Base-by-base conservation (phyloP, 345 rosid genomes). In the Syzygium oleosum region DNA sequence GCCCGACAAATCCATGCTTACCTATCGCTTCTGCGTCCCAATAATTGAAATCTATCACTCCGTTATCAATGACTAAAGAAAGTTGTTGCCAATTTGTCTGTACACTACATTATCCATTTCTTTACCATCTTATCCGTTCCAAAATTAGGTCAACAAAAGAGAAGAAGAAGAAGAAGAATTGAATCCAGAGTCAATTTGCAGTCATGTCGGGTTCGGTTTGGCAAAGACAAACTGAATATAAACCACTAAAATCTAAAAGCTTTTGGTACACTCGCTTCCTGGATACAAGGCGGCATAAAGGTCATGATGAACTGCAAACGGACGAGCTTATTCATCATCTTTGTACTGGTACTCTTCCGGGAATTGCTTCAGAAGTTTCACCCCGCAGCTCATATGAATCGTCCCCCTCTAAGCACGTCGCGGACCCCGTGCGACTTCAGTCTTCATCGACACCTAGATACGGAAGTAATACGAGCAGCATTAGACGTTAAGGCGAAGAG, bases 341-440 rank as follows among this genome's bases (percentile, higher is more conserved):
- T 97, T 97, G 96, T 96, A 96, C 13, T 97, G 99, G 85, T 96
- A 95, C 91, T 97, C 98, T 85, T 97, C 98, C 3, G 98, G 94
- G 31, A 96, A 93, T 91, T 95, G 99, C 92, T 95, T 95, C 85
- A 96, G 84, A 85, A 96, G 95, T 90, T 95, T 97, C 92, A 95
- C 98, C 98, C 91, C 95, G 98, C 91, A 95, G 90, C 94, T 96
- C 98, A 63, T 92, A 95, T 15, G 94, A 96, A 92, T 94, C 98
- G 85, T 95, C 98, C 53, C 53, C 99, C 98, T 53, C 95, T 88
- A 84, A 98, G 96, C 93, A 93, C 92, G 86, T 96, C 97, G 5
- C 95, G 94, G 27, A 93, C 90, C 98, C 98, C 99, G 96, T 52
- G 96, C 92, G 51, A 96, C 95, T 93, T 96, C 98, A 52, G 98